These are phyloP conservation scores for Calcarisporium arbuscula DNA, from an alignment of 2,329 filamentous ascomycete genomes.

Conservation along the genomic window DNA sequence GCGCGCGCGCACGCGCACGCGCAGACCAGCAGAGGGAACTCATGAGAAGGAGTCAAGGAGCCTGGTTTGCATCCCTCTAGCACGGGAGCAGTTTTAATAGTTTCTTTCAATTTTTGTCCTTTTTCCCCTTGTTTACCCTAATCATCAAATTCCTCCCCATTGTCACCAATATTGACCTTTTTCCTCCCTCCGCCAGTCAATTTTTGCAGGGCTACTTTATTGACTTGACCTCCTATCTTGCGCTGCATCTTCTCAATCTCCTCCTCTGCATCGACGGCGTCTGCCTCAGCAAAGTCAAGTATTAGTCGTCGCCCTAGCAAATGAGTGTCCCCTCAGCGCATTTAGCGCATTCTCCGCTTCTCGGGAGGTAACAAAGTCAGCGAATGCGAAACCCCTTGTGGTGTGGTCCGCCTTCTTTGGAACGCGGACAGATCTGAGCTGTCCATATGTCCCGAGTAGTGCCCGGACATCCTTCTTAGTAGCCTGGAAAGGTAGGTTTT, in stretches of 20 bases:
- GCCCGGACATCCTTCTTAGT: conserved; percentile 86
- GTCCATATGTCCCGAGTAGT: conserved; percentile 83
- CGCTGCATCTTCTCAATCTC: conserved; percentile 96
- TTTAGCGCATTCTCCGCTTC: conserved; percentile 90
- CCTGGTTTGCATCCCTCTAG: too few species aligned
- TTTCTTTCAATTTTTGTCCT: conserved; percentile 8
- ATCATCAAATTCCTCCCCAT: conserved; percentile 50
- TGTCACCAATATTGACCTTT: conserved; percentile 80
- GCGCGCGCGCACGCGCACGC: too few species aligned
- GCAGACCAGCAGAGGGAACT: too few species aligned
- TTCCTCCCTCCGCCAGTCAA: conserved; percentile 77
- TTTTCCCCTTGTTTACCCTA: conserved; percentile 15
- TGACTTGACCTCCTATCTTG: conserved; percentile 85
- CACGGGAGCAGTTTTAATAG: too few species aligned
- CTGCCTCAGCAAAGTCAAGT: conserved; percentile 83
- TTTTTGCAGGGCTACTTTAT: conserved; percentile 85
- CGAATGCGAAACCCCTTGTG: conserved; percentile 92
- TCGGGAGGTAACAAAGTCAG: conserved; percentile 84
- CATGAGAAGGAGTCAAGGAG: too few species aligned
- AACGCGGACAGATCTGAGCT: conserved; percentile 85
- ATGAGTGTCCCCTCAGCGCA: conserved; percentile 86
- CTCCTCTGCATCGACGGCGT: conserved; percentile 85
- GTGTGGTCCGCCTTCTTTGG: conserved; percentile 90
- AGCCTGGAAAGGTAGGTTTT: conserved; percentile 95
- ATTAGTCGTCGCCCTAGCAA: conserved; percentile 84